Evolutionary conservation across 78 protist genomes (phyloP).

Genomic region (Polysphondylium violaceum): DNA sequence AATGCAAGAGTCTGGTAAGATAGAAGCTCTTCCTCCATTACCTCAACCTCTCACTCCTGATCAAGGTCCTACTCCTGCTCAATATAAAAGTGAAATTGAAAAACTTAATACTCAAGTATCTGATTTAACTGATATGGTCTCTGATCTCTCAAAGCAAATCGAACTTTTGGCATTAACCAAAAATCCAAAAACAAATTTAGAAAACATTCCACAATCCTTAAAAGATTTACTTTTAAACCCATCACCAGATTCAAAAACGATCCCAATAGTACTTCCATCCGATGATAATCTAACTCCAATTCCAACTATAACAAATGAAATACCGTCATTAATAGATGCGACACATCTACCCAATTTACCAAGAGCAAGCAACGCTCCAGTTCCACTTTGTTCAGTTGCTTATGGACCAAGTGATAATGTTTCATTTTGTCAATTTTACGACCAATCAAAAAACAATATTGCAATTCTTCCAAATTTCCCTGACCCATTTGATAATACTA

Average conservation of each 20-base stretch:
- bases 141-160: neutral
- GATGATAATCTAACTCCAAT: neutral
- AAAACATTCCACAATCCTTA: neutral
- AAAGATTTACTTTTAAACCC: neutral
- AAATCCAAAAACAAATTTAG: neutral
- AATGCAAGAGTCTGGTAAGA: neutral
- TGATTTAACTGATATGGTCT: neutral
- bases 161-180: neutral
- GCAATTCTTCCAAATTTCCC: neutral
- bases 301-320: neutral
- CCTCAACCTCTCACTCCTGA: neutral
- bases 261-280: neutral
- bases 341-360: neutral
- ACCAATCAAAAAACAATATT: neutral
- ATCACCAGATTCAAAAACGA: neutral
- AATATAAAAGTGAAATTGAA: neutral
- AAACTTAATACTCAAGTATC: neutral
- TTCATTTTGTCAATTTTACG: neutral
- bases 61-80: neutral
- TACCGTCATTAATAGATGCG: neutral
- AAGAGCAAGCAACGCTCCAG: neutral
- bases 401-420: conserved; percentile 1
- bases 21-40: neutral
- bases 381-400: neutral
- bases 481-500: neutral